Evolutionary conservation across 768 basidiomycete species (phyloP), one percentile per base, ranked within the genome.

Genomic region (Russula lepida): DNA sequence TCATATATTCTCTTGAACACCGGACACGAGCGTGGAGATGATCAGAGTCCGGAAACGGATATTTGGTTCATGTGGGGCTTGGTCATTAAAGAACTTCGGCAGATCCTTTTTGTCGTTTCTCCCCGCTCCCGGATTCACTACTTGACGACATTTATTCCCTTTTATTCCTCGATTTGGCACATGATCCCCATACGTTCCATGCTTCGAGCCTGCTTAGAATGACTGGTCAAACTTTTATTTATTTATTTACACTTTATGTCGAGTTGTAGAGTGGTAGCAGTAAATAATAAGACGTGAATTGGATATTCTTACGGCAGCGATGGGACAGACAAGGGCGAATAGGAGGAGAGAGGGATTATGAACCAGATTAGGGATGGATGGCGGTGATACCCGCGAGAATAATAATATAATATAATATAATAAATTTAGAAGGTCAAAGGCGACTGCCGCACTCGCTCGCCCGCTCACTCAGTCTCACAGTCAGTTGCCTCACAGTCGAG

Each of bases 361-460:
- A 41, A 25, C 46, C 58, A 52, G 50, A 59, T 59, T 33, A 58
- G 47, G 47, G 15, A 13, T 4, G 56, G 56, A 49, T 57, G 56
- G 48, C 57, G 57, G 57, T 58, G 57, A 58, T 58, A 43, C 13
- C 57, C 57, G 58, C 43, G n/a, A n/a, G n/a, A n/a, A 3, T 37
- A 1, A 6, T n/a, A 21, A 41, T 27, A 51, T n/a, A 25, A 8
- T 7, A 33, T 23, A 19, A 25, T 44, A 32, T 44, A 32, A 52
- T n/a, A 19, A 33, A 19, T 4, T 15, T 17, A 32, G n/a, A 37
- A 33, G 32, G 32, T 48, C 56, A 49, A 57, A 35, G 27, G 28
- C 33, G 41, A 56, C 47, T 58, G 57, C 57, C 57, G 57, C 57
- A n/a, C 46, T 37, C 6, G 7, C 51, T 44, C 41, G 11, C 27